phyloP scores from a whole-genome alignment of 306 rosid species.

The Dalbergia oliveri region DNA sequence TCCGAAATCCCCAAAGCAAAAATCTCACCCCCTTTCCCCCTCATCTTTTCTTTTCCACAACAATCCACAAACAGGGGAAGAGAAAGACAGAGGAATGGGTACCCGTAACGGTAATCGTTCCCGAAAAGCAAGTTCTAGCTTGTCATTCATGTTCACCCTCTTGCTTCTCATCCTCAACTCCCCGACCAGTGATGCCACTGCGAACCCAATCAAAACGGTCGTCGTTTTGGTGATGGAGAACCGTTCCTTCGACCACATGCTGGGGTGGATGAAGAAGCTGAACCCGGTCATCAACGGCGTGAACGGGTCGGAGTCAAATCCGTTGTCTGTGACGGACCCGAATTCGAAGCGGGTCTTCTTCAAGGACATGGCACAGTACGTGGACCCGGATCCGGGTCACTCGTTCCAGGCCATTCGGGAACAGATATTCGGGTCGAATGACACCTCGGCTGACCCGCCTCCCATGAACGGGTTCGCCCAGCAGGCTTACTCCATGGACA shows the following conservation, averaged over 20 bases:
- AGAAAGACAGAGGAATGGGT: not conserved
- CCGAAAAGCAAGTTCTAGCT: not conserved
- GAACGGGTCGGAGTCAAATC: constrained; percentile 66
- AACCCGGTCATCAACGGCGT: constrained; percentile 85
- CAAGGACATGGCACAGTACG: constrained; percentile 58
- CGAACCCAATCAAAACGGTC: constrained; percentile 77
- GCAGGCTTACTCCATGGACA: constrained; percentile 82
- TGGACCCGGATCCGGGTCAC: constrained; percentile 96
- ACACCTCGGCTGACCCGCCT: constrained; percentile 56
- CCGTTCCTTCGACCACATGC: constrained; percentile 96
- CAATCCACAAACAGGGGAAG: not conserved
- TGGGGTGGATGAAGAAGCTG: constrained; percentile 92
- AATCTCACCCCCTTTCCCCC: not conserved
- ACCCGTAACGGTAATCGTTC: not conserved
- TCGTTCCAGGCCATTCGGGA: constrained; percentile 85
- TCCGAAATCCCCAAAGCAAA: not conserved
- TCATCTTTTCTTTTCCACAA: not conserved
- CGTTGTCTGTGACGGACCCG: constrained; percentile 55
- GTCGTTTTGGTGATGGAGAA: constrained; percentile 93
- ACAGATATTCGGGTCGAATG: constrained; percentile 77
- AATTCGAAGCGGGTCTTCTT: constrained; percentile 61
- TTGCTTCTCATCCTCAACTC: constrained; percentile 17
- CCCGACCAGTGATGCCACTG: not conserved
- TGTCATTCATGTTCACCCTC: constrained; percentile 14
- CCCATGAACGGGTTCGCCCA: constrained; percentile 94